Conservation (phyloP, 176 grass and related monocot genomes). For the Zoysia japonica region DNA sequence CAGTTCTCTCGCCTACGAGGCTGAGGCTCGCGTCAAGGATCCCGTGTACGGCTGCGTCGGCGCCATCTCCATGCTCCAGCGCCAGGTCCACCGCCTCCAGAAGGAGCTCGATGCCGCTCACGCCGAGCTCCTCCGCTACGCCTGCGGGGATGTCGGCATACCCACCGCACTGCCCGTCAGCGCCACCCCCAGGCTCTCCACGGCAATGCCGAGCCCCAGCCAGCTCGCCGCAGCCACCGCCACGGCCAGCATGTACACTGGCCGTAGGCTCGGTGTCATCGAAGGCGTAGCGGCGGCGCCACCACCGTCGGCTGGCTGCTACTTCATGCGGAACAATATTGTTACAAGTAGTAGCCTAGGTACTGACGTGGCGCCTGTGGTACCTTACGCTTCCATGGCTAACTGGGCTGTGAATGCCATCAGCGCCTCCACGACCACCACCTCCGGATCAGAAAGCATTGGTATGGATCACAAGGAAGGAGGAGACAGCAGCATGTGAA, state of each 20-base stretch:
- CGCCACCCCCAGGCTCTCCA: conserved; percentile 31
- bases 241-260: conserved; percentile 38
- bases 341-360: conserved; percentile 11
- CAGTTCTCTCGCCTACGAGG: conserved; percentile 80
- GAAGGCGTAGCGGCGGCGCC: conserved; percentile 19
- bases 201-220: conserved; percentile 40
- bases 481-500: conserved; percentile 70
- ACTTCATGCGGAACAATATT: conserved; percentile 46
- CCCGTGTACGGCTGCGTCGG: conserved; percentile 81
- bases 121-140: conserved; percentile 74
- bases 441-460: conserved; percentile 58
- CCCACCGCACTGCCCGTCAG: conserved; percentile 52
- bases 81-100: conserved; percentile 76
- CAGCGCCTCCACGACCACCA: conserved; percentile 49
- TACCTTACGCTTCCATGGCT: conserved; percentile 54
- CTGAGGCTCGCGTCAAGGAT: conserved; percentile 76
- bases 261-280: conserved; percentile 43
- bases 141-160: conserved; percentile 57
- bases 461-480: conserved; percentile 71
- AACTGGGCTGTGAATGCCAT: conserved; percentile 56
- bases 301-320: conserved; percentile 33
- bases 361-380: conserved; percentile 42
- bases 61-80: conserved; percentile 78
- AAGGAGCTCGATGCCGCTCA: conserved; percentile 80
- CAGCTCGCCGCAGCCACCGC: conserved; percentile 17